These are phyloP conservation scores for Scedosporium aurantiacum DNA, from an alignment of 2,329 filamentous ascomycete species.

Conservation along the genomic window DNA sequence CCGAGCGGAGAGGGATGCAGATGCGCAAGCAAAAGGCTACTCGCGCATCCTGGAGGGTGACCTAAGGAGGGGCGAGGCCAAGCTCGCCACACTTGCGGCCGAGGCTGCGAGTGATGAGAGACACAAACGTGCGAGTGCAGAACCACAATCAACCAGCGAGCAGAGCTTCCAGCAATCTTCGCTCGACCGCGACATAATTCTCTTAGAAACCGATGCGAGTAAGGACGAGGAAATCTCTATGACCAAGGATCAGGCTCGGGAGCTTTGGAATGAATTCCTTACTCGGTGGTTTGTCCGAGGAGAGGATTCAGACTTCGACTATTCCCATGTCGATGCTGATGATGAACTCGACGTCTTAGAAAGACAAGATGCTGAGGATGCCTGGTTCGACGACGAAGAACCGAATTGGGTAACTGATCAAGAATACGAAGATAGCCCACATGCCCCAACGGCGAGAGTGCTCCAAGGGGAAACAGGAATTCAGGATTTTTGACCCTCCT, in stretches of 20 bases:
- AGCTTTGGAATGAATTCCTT: constrained; percentile 63
- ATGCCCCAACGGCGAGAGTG: background rate
- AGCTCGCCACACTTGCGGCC: constrained; percentile 43
- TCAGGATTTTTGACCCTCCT: constrained; percentile 52
- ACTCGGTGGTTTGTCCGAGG: constrained; percentile 64
- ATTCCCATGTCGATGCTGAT: constrained; percentile 56
- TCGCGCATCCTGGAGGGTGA: constrained; percentile 70
- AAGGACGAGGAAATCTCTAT: background rate
- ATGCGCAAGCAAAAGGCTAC: constrained; percentile 65
- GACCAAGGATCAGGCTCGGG: constrained; percentile 51
- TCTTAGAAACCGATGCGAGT: background rate
- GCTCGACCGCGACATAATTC: background rate
- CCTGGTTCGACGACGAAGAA: constrained; percentile 72
- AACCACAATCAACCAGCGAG: background rate
- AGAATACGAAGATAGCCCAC: constrained; percentile 11
- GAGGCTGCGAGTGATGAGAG: constrained; percentile 23
- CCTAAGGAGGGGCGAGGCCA: constrained; percentile 64
- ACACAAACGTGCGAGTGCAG: background rate
- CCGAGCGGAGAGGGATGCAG: constrained; percentile 58
- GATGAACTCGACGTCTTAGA: constrained; percentile 57
- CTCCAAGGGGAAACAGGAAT: constrained; percentile 54
- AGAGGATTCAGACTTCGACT: constrained; percentile 70
- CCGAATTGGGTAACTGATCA: constrained; percentile 49
- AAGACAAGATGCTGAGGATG: constrained; percentile 56
- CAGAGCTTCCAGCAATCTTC: too few relatives aligned